These are phyloP conservation scores for Stephanodiscus minutulus DNA, from an alignment of 108 stramenopile genomes.

Conservation along the genomic window DNA sequence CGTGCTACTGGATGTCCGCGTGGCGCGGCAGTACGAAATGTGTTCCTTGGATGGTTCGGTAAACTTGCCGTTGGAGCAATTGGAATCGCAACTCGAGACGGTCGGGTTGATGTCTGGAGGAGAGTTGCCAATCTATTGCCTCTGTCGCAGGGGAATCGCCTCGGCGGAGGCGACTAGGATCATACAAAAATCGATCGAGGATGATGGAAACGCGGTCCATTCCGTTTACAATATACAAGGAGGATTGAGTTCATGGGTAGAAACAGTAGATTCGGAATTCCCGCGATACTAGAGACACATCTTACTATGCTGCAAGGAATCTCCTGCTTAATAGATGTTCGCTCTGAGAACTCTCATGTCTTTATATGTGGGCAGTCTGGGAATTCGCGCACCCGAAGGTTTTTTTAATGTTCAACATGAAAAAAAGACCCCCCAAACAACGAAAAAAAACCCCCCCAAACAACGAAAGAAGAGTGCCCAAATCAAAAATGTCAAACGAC, in stretches of 20 bases:
- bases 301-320: no score
- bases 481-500: not conserved
- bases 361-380: no score
- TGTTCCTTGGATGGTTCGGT: conserved; percentile 72
- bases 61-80: conserved; percentile 65
- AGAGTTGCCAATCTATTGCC: conserved; percentile 69
- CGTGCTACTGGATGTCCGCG: conserved; percentile 80
- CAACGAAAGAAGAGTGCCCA: no score
- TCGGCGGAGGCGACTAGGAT: conserved; percentile 70
- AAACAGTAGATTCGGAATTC: conserved; percentile 69
- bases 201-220: conserved; percentile 41
- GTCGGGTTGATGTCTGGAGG: conserved; percentile 45
- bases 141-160: conserved; percentile 79
- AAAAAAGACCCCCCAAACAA: not conserved
- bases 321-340: no score
- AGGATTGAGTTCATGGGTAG: conserved; percentile 73
- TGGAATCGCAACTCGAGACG: conserved; percentile 49
- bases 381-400: not conserved
- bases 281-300: conserved; percentile 68
- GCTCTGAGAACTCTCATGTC: no score
- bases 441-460: not conserved
- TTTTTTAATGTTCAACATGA: not conserved
- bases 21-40: conserved; percentile 71
- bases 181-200: conserved; percentile 43
- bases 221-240: conserved; percentile 73